Conservation (phyloP, 2,329 filamentous ascomycete species). For the Fusarium sp. region DNA sequence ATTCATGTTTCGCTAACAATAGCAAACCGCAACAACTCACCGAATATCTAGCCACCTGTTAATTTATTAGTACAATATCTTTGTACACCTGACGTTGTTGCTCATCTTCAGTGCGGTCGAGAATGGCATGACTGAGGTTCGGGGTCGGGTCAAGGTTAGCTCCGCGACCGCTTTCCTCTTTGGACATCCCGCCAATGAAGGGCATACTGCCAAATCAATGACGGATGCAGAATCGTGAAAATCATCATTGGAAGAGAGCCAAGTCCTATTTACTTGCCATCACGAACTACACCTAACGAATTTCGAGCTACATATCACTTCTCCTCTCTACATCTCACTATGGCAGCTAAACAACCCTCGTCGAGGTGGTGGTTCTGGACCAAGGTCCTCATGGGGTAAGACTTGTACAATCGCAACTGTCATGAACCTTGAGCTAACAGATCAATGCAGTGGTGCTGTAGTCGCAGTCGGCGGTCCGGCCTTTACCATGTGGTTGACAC, state of each 20-base stretch:
- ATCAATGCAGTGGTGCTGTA: slow-evolving; percentile 72
- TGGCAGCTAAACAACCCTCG: slow-evolving; percentile 61
- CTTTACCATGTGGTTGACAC: slow-evolving; percentile 83
- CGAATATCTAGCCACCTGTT: neutral
- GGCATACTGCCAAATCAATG: slow-evolving; percentile 52
- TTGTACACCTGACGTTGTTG: too few relatives aligned
- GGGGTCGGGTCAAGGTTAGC: slow-evolving; percentile 29
- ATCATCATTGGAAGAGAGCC: slow-evolving; percentile 48
- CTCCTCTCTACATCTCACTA: slow-evolving; percentile 20
- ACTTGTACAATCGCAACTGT: slow-evolving; percentile 37
- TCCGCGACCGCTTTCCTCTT: slow-evolving; percentile 49
- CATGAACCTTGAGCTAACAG: slow-evolving; percentile 28
- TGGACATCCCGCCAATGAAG: slow-evolving; percentile 15
- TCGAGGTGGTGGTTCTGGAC: slow-evolving; percentile 71
- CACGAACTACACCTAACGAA: slow-evolving; percentile 1
- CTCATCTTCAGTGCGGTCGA: too few relatives aligned
- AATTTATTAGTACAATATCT: too few relatives aligned
- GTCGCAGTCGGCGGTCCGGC: slow-evolving; percentile 89
- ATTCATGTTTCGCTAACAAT: neutral
- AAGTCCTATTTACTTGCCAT: slow-evolving; percentile 12
- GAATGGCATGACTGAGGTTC: neutral
- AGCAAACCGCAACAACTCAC: too few relatives aligned
- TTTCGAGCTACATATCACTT: neutral
- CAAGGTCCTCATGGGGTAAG: slow-evolving; percentile 82
- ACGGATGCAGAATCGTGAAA: slow-evolving; percentile 51